These are phyloP conservation scores for Wickerhamiella sergipiensis DNA, from an alignment of 805 yeast genomes.

Conservation along the genomic window DNA sequence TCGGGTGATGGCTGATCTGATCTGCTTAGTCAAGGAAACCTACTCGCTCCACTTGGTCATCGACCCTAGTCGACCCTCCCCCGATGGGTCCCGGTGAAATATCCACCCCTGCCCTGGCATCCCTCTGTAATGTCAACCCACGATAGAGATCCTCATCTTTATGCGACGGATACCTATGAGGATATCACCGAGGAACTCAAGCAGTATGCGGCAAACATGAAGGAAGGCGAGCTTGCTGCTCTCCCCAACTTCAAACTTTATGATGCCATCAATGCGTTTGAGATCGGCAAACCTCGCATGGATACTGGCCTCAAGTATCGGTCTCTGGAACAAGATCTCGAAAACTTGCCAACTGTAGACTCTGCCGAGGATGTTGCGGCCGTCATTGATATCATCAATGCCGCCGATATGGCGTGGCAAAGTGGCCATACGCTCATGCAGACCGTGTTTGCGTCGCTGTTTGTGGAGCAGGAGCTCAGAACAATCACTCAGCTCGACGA, in stretches of 20 bases:
- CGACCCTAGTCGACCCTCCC: too few species aligned
- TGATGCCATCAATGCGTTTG: constrained; percentile 82
- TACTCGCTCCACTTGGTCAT: too few species aligned
- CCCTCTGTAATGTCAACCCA: not conserved
- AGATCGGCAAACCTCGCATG: constrained; percentile 48
- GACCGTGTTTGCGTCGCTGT: constrained; percentile 62
- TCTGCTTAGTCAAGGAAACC: too few species aligned
- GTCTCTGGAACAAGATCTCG: constrained; percentile 29
- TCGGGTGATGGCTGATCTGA: too few species aligned
- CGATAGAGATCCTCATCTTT: constrained; percentile 17
- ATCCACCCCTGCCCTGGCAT: not conserved
- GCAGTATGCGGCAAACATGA: constrained; percentile 19
- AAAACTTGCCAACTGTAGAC: constrained; percentile 29
- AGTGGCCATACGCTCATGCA: constrained; percentile 62
- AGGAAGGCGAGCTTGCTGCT: constrained; percentile 44
- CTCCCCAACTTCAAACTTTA: constrained; percentile 48
- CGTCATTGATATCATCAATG: constrained; percentile 40
- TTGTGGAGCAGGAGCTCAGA: constrained; percentile 46
- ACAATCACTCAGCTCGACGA: constrained; percentile 13
- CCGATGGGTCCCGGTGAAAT: not conserved
- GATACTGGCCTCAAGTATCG: constrained; percentile 63
- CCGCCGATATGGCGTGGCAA: constrained; percentile 58
- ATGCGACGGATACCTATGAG: constrained; percentile 19
- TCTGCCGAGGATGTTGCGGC: constrained; percentile 33
- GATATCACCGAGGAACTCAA: constrained; percentile 20